Conservation (phyloP, 768 basidiomycete species). For the Grammothele lineata region DNA sequence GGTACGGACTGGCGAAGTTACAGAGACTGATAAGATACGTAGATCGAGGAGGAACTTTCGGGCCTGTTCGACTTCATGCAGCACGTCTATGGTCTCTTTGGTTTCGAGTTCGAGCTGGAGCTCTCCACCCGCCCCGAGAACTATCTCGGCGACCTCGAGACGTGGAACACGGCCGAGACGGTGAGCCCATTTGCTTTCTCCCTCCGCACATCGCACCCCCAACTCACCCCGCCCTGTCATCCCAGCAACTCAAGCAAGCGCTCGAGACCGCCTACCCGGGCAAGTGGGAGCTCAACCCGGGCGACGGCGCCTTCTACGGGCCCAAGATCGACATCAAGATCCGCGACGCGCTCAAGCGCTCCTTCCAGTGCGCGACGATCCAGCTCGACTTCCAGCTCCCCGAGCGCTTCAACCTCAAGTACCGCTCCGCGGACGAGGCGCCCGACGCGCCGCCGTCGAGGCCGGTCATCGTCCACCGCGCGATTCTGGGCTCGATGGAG, state of each 20-base stretch:
- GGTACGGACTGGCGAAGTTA: neutral
- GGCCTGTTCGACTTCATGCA: slow-evolving; percentile 94
- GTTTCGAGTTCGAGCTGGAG: slow-evolving; percentile 91
- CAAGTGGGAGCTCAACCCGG: slow-evolving; percentile 89
- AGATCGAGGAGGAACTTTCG: slow-evolving; percentile 87
- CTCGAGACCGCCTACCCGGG: slow-evolving; percentile 85
- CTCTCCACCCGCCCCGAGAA: slow-evolving; percentile 96
- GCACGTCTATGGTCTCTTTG: slow-evolving; percentile 89
- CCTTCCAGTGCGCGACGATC: slow-evolving; percentile 98
- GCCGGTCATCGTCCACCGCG: slow-evolving; percentile 98
- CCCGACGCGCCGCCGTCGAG: slow-evolving; percentile 55
- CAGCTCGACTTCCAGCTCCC: slow-evolving; percentile 99
- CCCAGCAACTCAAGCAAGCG: slow-evolving; percentile 76
- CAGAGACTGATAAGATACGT: neutral
- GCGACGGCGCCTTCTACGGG: slow-evolving; percentile 99
- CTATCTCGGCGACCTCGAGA: slow-evolving; percentile 81
- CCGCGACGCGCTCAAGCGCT: slow-evolving; percentile 84
- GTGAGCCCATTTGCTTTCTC: slow-evolving; percentile 34
- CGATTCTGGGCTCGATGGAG: slow-evolving; percentile 90
- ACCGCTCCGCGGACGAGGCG: slow-evolving; percentile 73
- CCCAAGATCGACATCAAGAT: slow-evolving; percentile 99
- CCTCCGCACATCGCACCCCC: no score
- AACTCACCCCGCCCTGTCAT: no score
- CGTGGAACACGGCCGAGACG: slow-evolving; percentile 86
- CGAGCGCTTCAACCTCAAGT: slow-evolving; percentile 92